Base-by-base conservation (phyloP, 495 filamentous ascomycete species). In the Penicilliopsis zonata region DNA sequence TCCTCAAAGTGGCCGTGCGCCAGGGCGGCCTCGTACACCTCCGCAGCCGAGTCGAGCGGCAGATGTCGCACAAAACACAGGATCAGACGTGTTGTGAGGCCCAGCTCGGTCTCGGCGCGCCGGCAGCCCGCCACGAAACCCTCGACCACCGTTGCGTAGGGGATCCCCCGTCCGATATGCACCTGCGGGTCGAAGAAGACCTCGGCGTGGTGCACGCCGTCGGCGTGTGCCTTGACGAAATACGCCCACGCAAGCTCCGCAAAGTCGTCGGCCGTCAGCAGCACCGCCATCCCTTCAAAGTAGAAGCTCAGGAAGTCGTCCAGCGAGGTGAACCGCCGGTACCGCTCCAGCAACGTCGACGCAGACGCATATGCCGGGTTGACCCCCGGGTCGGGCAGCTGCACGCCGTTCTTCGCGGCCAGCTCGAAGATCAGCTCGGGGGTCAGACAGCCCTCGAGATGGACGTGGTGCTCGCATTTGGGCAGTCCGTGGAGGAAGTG, bases 151-250 rank as follows among this genome's bases (percentile, higher is more conserved):
- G 72, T 76, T 1, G 55, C 36, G 41, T 78, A 76, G 9, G 59
- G n/a, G 6, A 88, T 50, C 9, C 73, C 73, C 14, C 80, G 67
- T n/a, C 49, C 46, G 9, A 67, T 61, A 48, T 88, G 81, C 3
- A 78, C 78, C 42, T 86, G 80, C 5, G 81, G 80, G 48, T 86
- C 81, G 57, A 85, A 86, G 57, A 83, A 86, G 31, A 84, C 68
- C 42, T 88, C 82, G 2, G 78, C 78, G 38, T 86, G 81, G 21
- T 72, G 63, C 5, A 85, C 78, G 31, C 72, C 73, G 41, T 81
- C 73, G 0, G 56, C 46, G 33, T 76, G 63, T 1, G 78, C 81
- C 30, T 64, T 71, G 23, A 59, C 33, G 53, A 86, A 80, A 52
- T 86, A 87, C 19, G 67, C 62, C 65, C 74, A 86, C 13, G 80